Evolutionary conservation across 345 rosid species (phyloP).

Genomic region (Gossypium sturtianum): DNA sequence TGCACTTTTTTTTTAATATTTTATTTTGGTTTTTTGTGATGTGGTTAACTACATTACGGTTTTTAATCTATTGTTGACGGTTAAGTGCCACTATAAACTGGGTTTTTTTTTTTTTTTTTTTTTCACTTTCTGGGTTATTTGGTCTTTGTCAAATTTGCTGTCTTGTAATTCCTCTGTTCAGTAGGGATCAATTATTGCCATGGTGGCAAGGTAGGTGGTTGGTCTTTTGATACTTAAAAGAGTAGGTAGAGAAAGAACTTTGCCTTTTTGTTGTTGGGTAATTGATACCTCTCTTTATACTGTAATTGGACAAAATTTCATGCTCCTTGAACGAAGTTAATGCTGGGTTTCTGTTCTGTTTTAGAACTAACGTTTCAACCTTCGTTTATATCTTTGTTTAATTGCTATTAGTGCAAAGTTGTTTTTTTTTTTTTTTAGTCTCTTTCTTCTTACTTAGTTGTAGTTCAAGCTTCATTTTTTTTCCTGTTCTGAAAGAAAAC

Average conservation of each 20-base stretch:
- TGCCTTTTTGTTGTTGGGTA: not conserved
- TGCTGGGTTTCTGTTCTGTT: not conserved
- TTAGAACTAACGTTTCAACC: not conserved
- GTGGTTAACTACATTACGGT: not conserved
- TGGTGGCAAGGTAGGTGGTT: slow-evolving; percentile 2
- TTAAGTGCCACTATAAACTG: not conserved
- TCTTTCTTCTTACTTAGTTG: not conserved
- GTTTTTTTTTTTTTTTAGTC: not conserved
- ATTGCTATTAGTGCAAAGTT: too few species aligned
- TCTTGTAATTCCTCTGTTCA: not conserved
- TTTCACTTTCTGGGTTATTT: not conserved
- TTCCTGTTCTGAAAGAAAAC: slow-evolving; percentile 27
- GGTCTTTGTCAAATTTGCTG: not conserved
- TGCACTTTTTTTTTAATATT: not conserved
- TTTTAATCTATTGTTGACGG: slow-evolving; percentile 1
- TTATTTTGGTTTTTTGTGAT: not conserved
- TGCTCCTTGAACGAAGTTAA: not conserved
- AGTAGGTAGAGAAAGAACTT: not conserved
- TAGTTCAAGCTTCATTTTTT: not conserved
- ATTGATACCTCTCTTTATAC: not conserved
- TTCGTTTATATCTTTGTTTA: too few species aligned
- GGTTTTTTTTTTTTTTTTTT: too few species aligned
- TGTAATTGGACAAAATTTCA: not conserved
- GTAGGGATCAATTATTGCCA: not conserved
- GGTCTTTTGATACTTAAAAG: not conserved